Evolutionary conservation across 2,329 filamentous ascomycete genomes (phyloP).

Genomic region (Claviceps fusiformis): DNA sequence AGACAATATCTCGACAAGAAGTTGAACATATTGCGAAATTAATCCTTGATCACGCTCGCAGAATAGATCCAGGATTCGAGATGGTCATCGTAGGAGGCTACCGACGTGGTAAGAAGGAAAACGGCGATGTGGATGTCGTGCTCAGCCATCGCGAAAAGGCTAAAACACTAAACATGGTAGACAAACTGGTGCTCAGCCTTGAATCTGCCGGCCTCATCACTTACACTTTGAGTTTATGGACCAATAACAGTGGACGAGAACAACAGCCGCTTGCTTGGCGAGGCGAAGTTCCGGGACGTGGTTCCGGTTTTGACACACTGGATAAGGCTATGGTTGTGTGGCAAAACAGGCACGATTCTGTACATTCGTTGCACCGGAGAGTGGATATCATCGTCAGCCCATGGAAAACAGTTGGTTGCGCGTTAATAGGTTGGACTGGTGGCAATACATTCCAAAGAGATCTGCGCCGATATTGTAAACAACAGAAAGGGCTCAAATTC

Average conservation of each 20-base stretch:
- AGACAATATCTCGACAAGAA: slow-evolving; percentile 58
- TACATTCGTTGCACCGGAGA: slow-evolving; percentile 49
- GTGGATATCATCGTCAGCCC: slow-evolving; percentile 88
- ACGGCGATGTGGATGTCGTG: slow-evolving; percentile 77
- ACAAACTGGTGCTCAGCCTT: slow-evolving; percentile 55
- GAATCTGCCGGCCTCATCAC: slow-evolving; percentile 62
- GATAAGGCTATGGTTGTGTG: slow-evolving; percentile 91
- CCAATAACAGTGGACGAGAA: slow-evolving; percentile 56
- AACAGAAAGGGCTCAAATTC: slow-evolving; percentile 64
- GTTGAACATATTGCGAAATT: slow-evolving; percentile 53
- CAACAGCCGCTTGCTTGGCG: slow-evolving; percentile 47
- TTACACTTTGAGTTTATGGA: slow-evolving; percentile 62
- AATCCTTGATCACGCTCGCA: slow-evolving; percentile 54
- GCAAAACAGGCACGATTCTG: slow-evolving; percentile 34
- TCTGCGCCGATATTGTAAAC: slow-evolving; percentile 65
- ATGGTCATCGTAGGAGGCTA: slow-evolving; percentile 66
- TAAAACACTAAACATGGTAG: slow-evolving; percentile 56
- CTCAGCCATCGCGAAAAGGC: slow-evolving; percentile 63
- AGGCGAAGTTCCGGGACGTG: slow-evolving; percentile 21
- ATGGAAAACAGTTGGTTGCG: slow-evolving; percentile 81
- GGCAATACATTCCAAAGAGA: slow-evolving; percentile 86
- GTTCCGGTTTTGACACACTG: slow-evolving; percentile 67
- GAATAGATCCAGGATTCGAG: slow-evolving; percentile 40
- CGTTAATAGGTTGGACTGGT: slow-evolving; percentile 76
- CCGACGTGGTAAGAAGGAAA: slow-evolving; percentile 57